Evolutionary conservation across 2,329 filamentous ascomycete genomes (phyloP).

Genomic region (Xylaria sp.): DNA sequence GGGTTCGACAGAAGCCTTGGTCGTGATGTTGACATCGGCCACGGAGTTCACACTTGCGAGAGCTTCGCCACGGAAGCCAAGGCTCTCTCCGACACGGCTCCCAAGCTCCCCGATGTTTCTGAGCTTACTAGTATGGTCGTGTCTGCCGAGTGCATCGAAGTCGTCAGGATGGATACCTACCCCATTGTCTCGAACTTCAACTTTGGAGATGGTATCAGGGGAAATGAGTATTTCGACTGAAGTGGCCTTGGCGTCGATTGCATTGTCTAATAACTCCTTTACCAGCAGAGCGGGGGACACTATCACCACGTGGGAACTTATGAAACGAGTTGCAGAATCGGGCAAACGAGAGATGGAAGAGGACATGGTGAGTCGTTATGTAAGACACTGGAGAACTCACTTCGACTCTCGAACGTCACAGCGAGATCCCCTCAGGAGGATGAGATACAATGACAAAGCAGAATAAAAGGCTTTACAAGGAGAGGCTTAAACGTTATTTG

Average conservation of each 20-base stretch:
- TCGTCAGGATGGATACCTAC: constrained; percentile 73
- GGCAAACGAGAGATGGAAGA: constrained; percentile 60
- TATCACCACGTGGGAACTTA: constrained; percentile 71
- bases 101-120: constrained; percentile 70
- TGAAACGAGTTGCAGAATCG: constrained; percentile 61
- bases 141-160: constrained; percentile 69
- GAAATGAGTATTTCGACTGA: constrained; percentile 73
- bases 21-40: constrained; percentile 70
- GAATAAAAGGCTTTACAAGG: background rate
- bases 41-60: constrained; percentile 73
- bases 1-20: constrained; percentile 69
- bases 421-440: background rate
- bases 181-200: constrained; percentile 81
- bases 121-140: constrained; percentile 81
- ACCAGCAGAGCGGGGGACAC: constrained; percentile 70
- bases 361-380: constrained; percentile 29
- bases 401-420: background rate
- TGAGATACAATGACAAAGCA: background rate
- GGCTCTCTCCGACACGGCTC: constrained; percentile 64
- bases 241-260: constrained; percentile 76
- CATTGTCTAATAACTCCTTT: constrained; percentile 83
- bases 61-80: constrained; percentile 83
- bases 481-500: background rate
- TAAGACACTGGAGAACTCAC: background rate
- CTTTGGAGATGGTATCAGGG: constrained; percentile 72